phyloP scores from a whole-genome alignment of 1,284 basidiomycete species.

The Ceratobasidium sp. region DNA sequence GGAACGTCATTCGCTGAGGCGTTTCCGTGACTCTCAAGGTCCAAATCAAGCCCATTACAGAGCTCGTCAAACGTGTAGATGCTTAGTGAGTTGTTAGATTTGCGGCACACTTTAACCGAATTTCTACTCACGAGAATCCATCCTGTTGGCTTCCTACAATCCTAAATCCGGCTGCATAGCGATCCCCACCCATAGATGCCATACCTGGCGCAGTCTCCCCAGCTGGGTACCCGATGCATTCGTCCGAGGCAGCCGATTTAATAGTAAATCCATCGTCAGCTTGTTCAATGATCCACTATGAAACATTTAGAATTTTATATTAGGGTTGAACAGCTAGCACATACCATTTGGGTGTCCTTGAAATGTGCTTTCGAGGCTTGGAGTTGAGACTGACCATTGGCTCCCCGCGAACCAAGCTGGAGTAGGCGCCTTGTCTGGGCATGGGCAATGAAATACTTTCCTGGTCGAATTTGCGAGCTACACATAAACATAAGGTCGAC shows the following conservation, averaged over 20 bases:
- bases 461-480: constrained; percentile 20
- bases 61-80: background rate
- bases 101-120: background rate
- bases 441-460: constrained; percentile 27
- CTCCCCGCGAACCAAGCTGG: background rate
- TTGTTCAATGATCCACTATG: constrained; percentile 38
- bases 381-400: background rate
- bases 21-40: background rate
- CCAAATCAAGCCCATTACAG: background rate
- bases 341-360: constrained; percentile 24
- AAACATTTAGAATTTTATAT: background rate
- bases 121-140: constrained; percentile 14
- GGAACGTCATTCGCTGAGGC: background rate
- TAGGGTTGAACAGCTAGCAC: background rate
- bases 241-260: constrained; percentile 13
- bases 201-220: background rate
- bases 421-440: constrained; percentile 5
- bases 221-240: constrained; percentile 9
- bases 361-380: constrained; percentile 16
- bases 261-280: constrained; percentile 27
- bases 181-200: background rate
- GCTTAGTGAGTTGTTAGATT: background rate
- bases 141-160: constrained; percentile 1
- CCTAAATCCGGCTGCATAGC: background rate
- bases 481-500: background rate